Percentiles rank a stretch among this genome's conserved stretches.
Evolutionary conservation across 1,139 yeast species (phyloP).

Genomic region (Blastobotrys aristatus): DNA sequence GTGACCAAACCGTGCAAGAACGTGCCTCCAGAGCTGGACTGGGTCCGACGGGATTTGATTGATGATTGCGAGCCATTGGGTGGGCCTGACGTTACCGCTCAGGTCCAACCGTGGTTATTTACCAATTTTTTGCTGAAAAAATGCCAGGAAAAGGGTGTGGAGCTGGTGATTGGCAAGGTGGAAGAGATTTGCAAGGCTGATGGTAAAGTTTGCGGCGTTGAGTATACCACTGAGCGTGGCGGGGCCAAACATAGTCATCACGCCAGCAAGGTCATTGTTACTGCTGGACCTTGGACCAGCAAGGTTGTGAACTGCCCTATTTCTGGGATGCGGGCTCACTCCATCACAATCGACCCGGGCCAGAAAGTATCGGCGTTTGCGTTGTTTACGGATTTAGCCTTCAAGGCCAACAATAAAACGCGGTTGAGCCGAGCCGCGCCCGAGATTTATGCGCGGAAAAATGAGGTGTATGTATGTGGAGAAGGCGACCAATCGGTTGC

Average conservation of each 20-base stretch:
- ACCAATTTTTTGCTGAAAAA: slow-evolving; percentile 74
- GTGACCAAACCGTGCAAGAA: slow-evolving; percentile 7
- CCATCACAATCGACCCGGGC: slow-evolving; percentile 84
- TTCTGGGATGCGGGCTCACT: slow-evolving; percentile 87
- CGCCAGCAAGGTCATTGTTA: slow-evolving; percentile 74
- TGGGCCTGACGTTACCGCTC: slow-evolving; percentile 86
- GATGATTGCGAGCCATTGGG: slow-evolving; percentile 78
- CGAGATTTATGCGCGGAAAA: slow-evolving; percentile 90
- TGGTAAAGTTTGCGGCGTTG: slow-evolving; percentile 22
- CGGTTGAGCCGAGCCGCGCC: slow-evolving; percentile 46
- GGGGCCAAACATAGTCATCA: slow-evolving; percentile 34
- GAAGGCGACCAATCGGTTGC: slow-evolving; percentile 91
- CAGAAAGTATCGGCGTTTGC: slow-evolving; percentile 79
- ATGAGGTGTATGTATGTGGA: slow-evolving; percentile 96
- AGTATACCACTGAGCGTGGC: slow-evolving; percentile 15
- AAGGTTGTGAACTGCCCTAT: slow-evolving; percentile 73
- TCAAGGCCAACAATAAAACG: slow-evolving; percentile 32
- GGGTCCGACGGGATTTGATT: slow-evolving; percentile 69
- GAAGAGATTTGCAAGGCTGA: slow-evolving; percentile 44
- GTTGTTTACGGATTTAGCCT: slow-evolving; percentile 70
- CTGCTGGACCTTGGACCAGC: slow-evolving; percentile 97
- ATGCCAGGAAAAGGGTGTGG: slow-evolving; percentile 80
- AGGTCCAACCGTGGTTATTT: slow-evolving; percentile 92
- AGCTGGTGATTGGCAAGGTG: slow-evolving; percentile 79
- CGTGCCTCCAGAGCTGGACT: slow-evolving; percentile 70